phyloP scores from a whole-genome alignment of 2,329 filamentous ascomycete species.

The Venturia oleaginea region DNA sequence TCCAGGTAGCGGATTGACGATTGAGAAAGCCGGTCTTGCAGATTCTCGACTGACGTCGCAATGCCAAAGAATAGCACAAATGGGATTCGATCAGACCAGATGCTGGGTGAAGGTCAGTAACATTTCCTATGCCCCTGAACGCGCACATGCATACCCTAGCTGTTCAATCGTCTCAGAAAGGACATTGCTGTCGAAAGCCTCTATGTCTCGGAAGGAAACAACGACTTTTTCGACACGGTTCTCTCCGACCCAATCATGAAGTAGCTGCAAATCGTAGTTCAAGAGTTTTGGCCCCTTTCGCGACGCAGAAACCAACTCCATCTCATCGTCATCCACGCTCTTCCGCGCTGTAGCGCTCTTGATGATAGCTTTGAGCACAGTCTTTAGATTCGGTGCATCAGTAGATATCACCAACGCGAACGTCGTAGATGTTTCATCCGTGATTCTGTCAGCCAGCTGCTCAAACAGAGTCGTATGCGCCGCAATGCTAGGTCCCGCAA shows the following conservation, averaged over 20 bases:
- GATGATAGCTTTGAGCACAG: conserved; percentile 63
- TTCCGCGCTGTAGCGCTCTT: conserved; percentile 50
- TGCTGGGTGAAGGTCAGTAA: not conserved
- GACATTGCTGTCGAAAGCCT: conserved; percentile 67
- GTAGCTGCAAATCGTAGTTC: conserved; percentile 68
- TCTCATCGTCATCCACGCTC: conserved; percentile 47
- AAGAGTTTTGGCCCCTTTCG: conserved; percentile 56
- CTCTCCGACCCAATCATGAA: conserved; percentile 51
- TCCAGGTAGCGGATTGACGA: conserved; percentile 57
- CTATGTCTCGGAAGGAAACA: conserved; percentile 70
- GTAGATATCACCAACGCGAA: conserved; percentile 61
- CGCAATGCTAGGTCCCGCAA: conserved; percentile 70
- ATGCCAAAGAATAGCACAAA: conserved; percentile 72
- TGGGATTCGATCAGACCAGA: conserved; percentile 66
- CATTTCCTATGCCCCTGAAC: not conserved
- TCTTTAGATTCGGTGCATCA: conserved; percentile 66
- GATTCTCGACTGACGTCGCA: conserved; percentile 71
- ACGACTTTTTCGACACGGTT: conserved; percentile 52
- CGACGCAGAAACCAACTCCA: conserved; percentile 19
- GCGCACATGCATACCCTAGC: conserved; percentile 48
- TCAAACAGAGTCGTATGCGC: conserved; percentile 66
- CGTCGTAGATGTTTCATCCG: conserved; percentile 38
- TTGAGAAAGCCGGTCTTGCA: conserved; percentile 65
- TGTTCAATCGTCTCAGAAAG: conserved; percentile 62
- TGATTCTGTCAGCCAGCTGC: conserved; percentile 46